Evolutionary conservation across 2,329 filamentous ascomycete genomes (phyloP), one percentile per base, ranked within the genome.

Genomic region (Phaeoacremonium minimum): DNA sequence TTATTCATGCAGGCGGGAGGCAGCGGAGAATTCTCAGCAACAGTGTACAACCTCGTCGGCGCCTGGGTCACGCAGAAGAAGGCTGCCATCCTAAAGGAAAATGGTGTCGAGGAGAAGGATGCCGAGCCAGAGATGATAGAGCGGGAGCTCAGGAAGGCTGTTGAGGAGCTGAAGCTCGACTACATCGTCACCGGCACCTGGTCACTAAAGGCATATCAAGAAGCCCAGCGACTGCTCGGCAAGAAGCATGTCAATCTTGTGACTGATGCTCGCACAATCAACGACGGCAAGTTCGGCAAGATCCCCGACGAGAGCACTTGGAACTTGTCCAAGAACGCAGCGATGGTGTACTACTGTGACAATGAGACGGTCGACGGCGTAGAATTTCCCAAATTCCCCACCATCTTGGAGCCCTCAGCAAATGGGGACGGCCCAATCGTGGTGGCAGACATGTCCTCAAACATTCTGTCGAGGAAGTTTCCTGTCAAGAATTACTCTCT

Each of bases 301-400:
- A 95, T 97, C 35, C 85, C 91, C 0, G 73, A 81, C 8, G 82
- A 90, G 60, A 77, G 75, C 45, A 75, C 75, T 15, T 96, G 88
- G 87, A 84, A 73, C 20, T 71, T 93, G 7, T 85, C 80, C 28
- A 69, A 78, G 47, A 69, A 77, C 26, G 68, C 83, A 8, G 77
- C 88, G 1, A 72, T 95, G 51, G 83, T 91, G 3, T 97, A 96
- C 63, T 90, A 80, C 59, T 95, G 91, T 60, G 85, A 90, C 60
- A 97, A 97, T 51, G 90, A 97, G 69, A 95, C 88, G 0, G 87
- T 94, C 6, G 88, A 95, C 52, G 90, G 90, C 20, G 88, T 97
- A 14, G 91, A 97, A 56, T 95, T 94, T 49, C 87, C 84, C 6
- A 63, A 51, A n/a, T 77, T 79, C 53, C 91, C 91, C 16, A 65